Evolutionary conservation across 129 eudicot species (phyloP), one percentile per base, ranked within the genome.

Genomic region (Glebionis coronaria): DNA sequence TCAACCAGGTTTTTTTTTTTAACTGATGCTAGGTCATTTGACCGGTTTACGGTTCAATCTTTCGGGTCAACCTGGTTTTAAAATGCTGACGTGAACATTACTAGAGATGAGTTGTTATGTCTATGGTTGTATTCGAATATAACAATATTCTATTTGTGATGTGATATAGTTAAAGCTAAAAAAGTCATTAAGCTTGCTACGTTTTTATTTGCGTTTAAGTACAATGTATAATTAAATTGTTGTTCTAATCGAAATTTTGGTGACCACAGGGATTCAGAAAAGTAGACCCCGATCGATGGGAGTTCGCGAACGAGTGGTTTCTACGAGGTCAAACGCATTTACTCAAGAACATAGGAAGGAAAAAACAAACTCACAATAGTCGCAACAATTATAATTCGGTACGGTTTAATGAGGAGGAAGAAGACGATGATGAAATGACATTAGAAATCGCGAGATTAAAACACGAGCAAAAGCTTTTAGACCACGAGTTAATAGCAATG

Each of bases 301-400:
- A 83, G n/a, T 89, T 89, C 46, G 96, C 96, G 16, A 85, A 72
- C 62, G 85, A 89, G 71, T 89, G 94, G 86, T 89, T 89, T 56
- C 50, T 89, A 0, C 61, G 94, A 46, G 88, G 94, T 1, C 90
- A 85, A 59, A 76, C 76, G 8, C 85, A 83, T 3, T 46, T 86
- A 31, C 63, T 86, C 46, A 72, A 67, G 69, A 79, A 83, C 31
- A 83, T 90, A 31, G 69, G 52, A 15, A 47, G 95, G 16, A 83
- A 71, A 47, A 83, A 82, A 28, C 90, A 90, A 66, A 61, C 54
- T 16, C 68, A 44, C 10, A 6, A 0, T 28, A 69, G 29, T 6
- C 63, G 68, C n/a, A 58, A 23, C 18, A 58, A 27, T 27, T 23
- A 2, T 1, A 60, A 62, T 35, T 55, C 55, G 2, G 19, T 38